Evolutionary conservation across 768 basidiomycete genomes (phyloP).

Genomic region (Panaeolus cyanescens): DNA sequence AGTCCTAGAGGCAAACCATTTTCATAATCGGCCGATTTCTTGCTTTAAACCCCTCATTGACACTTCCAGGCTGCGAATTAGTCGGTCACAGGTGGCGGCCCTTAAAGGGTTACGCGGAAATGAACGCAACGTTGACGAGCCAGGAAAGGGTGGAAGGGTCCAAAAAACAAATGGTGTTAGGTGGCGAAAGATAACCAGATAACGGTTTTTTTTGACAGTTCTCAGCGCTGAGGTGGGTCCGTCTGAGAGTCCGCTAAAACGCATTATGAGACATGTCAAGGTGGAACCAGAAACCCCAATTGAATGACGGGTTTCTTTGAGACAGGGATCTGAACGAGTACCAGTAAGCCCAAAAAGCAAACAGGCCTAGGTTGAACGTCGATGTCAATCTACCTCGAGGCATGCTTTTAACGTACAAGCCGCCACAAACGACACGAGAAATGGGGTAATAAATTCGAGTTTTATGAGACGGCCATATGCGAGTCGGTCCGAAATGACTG

Average conservation of each 20-base stretch:
- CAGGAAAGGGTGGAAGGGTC: not conserved
- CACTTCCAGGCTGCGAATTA: not conserved
- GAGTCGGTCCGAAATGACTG: not conserved
- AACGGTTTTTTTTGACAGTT: not conserved
- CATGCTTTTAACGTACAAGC: not conserved
- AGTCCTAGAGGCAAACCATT: not conserved
- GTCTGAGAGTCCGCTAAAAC: not conserved
- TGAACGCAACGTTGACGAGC: not conserved
- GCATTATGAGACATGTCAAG: not conserved
- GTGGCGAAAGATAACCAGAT: not conserved
- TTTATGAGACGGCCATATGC: not conserved
- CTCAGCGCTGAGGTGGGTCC: not conserved
- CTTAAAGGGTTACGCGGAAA: not conserved
- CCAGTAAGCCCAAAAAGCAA: too few species aligned
- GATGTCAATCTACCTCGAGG: not conserved
- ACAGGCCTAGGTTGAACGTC: too few species aligned
- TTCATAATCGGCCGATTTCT: not conserved
- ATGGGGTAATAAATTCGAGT: not conserved
- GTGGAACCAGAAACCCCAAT: not conserved
- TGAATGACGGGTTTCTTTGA: not conserved
- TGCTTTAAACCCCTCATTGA: not conserved
- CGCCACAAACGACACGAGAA: conserved; percentile 2
- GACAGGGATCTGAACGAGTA: too few species aligned
- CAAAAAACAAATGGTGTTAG: not conserved
- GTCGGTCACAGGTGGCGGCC: not conserved